Evolutionary conservation across 192 early-diverging fungal species (phyloP), one percentile per base, ranked within the genome.

Genomic region (Mortierella antarctica): DNA sequence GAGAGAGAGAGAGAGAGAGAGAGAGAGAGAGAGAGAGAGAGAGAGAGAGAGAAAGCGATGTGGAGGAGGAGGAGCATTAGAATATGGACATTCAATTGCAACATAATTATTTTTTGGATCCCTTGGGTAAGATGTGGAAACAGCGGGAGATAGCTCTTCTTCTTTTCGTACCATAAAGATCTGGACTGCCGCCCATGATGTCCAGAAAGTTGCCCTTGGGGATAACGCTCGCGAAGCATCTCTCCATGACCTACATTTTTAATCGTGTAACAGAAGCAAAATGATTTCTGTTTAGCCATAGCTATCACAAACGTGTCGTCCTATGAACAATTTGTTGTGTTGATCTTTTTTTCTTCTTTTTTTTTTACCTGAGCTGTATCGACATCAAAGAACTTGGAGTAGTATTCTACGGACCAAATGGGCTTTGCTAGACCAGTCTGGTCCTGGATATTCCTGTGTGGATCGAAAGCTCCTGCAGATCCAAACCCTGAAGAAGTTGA

Each of bases 361-460:
- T 31, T 31, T 13, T 31, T 52, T 77, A 94, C 92, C 76, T 96
- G 91, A 21, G 75, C 81, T 21, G 96, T 94, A 68, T 99, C 96
- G 6, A 99, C 96, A 73, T 98, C 92, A 84, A 98, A 99, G 74
- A 91, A 99, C 65, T 88, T 91, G 23, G 92, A 71, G 74, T 96
- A 99, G 81, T 96, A 98, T 62, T 97, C 96, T n/a, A 95, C 63
- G 1, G 92, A 93, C 96, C 96, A 98, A 18, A 98, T 73, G 7
- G 93, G 92, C 41, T 87, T 79, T n/a, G 77, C 74, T 40, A 54
- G 49, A 14, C 31, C 65, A 7, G 54, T 64, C 44, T 82, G 77
- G 9, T 68, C 77, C n/a, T 80, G 77, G 21, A 80, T 80, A 6
- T 15, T 63, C 47, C 77, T 60, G 60, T 80, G 69, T 6, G 77